These are phyloP conservation scores for Phytophthora agathidicida DNA, from an alignment of 352 stramenopile species.

Conservation along the genomic window DNA sequence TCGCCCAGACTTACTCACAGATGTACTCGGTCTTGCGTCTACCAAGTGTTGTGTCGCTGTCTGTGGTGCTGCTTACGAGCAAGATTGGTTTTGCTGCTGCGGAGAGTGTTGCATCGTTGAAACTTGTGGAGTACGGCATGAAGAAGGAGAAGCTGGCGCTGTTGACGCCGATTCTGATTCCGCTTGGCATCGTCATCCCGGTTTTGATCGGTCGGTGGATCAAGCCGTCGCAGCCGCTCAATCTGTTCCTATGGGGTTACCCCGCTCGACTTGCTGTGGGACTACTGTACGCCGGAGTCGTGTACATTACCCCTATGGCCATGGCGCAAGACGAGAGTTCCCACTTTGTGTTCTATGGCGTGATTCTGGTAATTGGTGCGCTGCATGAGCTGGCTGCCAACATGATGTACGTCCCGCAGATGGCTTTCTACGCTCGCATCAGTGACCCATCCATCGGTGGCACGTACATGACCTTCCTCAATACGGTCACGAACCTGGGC, in stretches of 20 bases:
- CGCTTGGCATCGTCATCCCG: conserved; percentile 88
- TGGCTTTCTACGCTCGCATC: conserved; percentile 98
- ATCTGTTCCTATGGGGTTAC: conserved; percentile 85
- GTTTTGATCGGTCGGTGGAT: conserved; percentile 82
- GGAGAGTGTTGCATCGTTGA: conserved; percentile 92
- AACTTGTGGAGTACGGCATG: conserved; percentile 91
- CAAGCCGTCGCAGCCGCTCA: conserved; percentile 68
- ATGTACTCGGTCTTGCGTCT: conserved; percentile 89
- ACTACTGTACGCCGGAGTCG: conserved; percentile 80
- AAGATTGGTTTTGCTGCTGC: conserved; percentile 93
- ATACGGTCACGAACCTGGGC: conserved; percentile 98
- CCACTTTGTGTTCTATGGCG: conserved; percentile 80
- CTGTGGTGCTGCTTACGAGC: conserved; percentile 90
- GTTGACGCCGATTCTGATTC: conserved; percentile 87
- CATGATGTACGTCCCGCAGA: conserved; percentile 96
- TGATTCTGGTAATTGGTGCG: conserved; percentile 72
- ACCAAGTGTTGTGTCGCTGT: conserved; percentile 85
- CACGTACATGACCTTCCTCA: conserved; percentile 99
- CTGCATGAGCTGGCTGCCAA: conserved; percentile 88
- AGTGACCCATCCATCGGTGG: conserved; percentile 98
- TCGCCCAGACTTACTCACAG: conserved; percentile 91
- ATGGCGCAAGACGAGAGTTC: conserved; percentile 81
- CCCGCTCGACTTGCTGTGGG: conserved; percentile 85
- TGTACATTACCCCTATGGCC: conserved; percentile 81
- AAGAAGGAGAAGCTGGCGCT: conserved; percentile 93